These are phyloP conservation scores for Suillus brevipes DNA, from an alignment of 768 basidiomycete species.

Conservation along the genomic window DNA sequence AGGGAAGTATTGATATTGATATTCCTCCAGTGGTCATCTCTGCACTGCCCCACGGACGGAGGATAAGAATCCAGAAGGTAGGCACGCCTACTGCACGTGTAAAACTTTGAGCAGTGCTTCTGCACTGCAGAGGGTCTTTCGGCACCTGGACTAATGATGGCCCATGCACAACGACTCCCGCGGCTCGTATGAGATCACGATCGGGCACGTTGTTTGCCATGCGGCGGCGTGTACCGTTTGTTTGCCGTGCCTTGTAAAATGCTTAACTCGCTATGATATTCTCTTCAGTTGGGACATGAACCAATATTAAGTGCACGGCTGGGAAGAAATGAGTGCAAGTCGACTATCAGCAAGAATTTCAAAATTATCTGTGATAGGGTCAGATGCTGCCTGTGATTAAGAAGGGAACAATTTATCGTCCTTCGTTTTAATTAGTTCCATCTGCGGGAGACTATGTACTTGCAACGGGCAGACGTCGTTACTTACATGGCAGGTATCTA, in stretches of 20 bases:
- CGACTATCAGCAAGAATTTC: not conserved
- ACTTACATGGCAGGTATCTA: not conserved
- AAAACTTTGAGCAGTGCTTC: slow-evolving; percentile 5
- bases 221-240: not conserved
- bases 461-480: not conserved
- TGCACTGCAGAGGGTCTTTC: slow-evolving; percentile 38
- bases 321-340: not conserved
- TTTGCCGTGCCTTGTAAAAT: not conserved
- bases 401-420: not conserved
- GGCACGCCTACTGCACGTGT: slow-evolving; percentile 7
- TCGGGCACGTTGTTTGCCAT: not conserved
- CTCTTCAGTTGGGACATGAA: not conserved
- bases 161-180: slow-evolving; percentile 36
- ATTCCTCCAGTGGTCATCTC: slow-evolving; percentile 19
- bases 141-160: slow-evolving; percentile 62
- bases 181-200: slow-evolving; percentile 9
- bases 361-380: not conserved
- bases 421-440: not conserved
- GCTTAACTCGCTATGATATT: too few species aligned
- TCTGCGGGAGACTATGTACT: not conserved
- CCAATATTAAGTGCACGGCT: not conserved
- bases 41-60: slow-evolving; percentile 63
- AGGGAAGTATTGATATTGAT: not conserved
- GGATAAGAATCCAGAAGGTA: slow-evolving; percentile 49
- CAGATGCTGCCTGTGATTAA: not conserved